These are phyloP conservation scores for Yarrowia sp. DNA, from an alignment of 805 yeast genomes.

Conservation along the genomic window DNA sequence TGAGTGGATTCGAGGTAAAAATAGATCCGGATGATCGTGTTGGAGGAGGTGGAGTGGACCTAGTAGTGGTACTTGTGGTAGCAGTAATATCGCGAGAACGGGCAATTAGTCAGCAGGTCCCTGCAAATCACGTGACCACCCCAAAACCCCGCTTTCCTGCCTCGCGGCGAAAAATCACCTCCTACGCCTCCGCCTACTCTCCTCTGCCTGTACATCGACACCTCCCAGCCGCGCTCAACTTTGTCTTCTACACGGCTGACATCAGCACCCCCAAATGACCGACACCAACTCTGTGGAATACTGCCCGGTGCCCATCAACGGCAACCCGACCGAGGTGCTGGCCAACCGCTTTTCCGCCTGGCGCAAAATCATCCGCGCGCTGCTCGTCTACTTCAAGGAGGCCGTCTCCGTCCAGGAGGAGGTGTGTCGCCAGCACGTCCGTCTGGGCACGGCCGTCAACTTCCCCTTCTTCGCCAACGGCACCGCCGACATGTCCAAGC, in stretches of 20 bases:
- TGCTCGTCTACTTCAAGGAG: slow-evolving; percentile 73
- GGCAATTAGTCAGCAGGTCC: too few species aligned
- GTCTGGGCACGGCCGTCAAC: slow-evolving; percentile 75
- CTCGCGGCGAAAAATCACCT: too few species aligned
- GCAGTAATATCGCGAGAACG: too few species aligned
- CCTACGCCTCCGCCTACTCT: too few species aligned
- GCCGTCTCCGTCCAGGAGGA: slow-evolving; percentile 86
- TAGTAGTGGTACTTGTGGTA: too few species aligned
- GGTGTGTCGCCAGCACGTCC: slow-evolving; percentile 73
- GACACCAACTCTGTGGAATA: slow-evolving; percentile 11
- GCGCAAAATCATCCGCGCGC: slow-evolving; percentile 73
- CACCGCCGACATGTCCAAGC: slow-evolving; percentile 33
- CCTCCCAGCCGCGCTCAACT: too few species aligned
- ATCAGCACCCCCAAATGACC: neutral
- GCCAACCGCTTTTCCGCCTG: slow-evolving; percentile 84
- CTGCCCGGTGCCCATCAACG: slow-evolving; percentile 26
- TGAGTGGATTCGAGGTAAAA: too few species aligned
- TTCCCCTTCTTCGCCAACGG: slow-evolving; percentile 47
- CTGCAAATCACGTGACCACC: too few species aligned
- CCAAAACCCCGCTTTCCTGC: too few species aligned
- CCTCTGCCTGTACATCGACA: too few species aligned
- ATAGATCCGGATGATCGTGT: too few species aligned
- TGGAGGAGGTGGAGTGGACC: too few species aligned
- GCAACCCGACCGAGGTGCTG: slow-evolving; percentile 74
- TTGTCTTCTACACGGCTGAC: neutral